These are phyloP conservation scores for Rubia balearica DNA, from an alignment of 305 asterid species.

Conservation along the genomic window DNA sequence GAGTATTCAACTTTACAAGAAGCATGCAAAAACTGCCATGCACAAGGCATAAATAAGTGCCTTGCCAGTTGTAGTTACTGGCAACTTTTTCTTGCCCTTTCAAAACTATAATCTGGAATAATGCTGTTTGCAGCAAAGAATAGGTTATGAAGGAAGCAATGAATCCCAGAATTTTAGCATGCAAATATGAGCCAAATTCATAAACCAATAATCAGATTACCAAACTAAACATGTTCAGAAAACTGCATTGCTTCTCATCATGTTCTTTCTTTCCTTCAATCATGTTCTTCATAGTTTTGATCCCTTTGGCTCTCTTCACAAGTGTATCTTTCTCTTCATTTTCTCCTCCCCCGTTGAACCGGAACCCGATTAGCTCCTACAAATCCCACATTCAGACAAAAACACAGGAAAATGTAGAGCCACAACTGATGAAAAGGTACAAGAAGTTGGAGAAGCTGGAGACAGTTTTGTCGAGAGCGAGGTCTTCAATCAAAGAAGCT, in stretches of 20 bases:
- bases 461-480: conserved; percentile 41
- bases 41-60: background rate
- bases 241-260: conserved; percentile 30
- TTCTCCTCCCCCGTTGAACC: conserved; percentile 27
- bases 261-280: conserved; percentile 29
- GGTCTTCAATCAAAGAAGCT: conserved; percentile 53
- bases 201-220: conserved; percentile 13
- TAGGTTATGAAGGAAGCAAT: conserved; percentile 40
- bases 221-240: conserved; percentile 25
- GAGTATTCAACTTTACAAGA: background rate
- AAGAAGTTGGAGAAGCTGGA: conserved; percentile 43
- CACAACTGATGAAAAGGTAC: conserved; percentile 24
- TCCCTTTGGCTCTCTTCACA: conserved; percentile 43
- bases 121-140: conserved; percentile 52
- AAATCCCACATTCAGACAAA: conserved; percentile 2
- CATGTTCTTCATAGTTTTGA: conserved; percentile 33
- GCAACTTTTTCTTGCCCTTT: conserved; percentile 17
- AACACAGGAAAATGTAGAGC: no score
- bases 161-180: conserved; percentile 25
- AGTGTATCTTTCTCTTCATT: conserved; percentile 20
- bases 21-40: background rate
- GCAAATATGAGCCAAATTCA: background rate
- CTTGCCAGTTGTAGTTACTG: background rate
- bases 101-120: conserved; percentile 26
- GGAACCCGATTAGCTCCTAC: conserved; percentile 28